These are phyloP conservation scores for Aphanocladium album DNA, from an alignment of 2,329 filamentous ascomycete genomes.

Conservation along the genomic window DNA sequence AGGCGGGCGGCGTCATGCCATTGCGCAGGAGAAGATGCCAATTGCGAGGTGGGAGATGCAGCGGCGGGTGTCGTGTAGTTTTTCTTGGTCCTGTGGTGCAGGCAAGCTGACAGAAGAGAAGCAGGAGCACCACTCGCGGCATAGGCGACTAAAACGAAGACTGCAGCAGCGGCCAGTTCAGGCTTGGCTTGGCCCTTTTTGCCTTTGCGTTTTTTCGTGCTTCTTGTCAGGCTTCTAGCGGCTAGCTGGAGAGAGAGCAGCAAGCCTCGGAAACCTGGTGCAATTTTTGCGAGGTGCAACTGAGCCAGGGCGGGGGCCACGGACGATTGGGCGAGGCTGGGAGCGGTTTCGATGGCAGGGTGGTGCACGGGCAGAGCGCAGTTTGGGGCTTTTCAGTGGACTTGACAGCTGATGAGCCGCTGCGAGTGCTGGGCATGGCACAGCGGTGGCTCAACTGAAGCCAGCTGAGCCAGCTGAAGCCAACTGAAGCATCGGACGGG, in stretches of 20 bases:
- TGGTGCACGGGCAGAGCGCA: too few species aligned
- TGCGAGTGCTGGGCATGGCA: not conserved
- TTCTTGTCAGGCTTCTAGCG: not conserved
- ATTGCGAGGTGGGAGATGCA: constrained; percentile 7
- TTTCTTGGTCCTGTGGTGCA: not conserved
- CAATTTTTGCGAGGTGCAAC: constrained; percentile 1
- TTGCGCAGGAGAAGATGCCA: constrained; percentile 4
- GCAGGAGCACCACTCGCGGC: not conserved
- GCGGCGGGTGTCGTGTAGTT: constrained; percentile 2
- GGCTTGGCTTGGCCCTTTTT: not conserved
- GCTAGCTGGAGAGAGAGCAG: too few species aligned
- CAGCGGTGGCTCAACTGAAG: too few species aligned
- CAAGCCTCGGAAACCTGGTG: not conserved
- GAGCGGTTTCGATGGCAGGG: not conserved
- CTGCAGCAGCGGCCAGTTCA: not conserved
- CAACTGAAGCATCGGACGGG: too few species aligned
- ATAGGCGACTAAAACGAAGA: not conserved
- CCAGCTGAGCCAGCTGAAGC: too few species aligned
- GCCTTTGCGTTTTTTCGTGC: not conserved
- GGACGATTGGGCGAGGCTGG: constrained; percentile 3
- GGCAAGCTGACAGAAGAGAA: not conserved
- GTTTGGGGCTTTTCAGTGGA: not conserved
- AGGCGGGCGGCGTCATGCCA: constrained; percentile 3
- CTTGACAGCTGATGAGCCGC: not conserved
- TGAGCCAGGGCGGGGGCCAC: not conserved